Conservation (phyloP, 805 yeast genomes). For the Monosporozyma unispora region DNA sequence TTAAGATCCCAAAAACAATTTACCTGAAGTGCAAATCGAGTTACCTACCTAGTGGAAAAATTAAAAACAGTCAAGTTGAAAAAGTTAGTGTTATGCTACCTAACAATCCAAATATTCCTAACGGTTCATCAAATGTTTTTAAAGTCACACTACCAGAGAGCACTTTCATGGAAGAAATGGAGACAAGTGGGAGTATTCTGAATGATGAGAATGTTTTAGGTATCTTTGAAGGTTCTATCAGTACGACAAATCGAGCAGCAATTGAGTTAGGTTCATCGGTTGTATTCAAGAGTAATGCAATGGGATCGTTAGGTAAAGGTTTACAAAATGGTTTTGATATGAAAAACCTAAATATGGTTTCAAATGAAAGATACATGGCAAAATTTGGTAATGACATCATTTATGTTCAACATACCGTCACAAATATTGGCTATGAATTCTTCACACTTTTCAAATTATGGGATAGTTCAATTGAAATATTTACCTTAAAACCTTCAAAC, state of each 20-base stretch:
- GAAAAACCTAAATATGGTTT: slow-evolving; percentile 42
- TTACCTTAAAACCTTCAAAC: slow-evolving; percentile 58
- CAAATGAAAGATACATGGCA: slow-evolving; percentile 45
- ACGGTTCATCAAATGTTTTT: slow-evolving; percentile 41
- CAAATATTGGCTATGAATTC: slow-evolving; percentile 64
- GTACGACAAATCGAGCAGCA: slow-evolving; percentile 61
- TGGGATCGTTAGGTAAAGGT: slow-evolving; percentile 84
- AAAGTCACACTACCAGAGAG: slow-evolving; percentile 62
- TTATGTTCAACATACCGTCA: slow-evolving; percentile 58
- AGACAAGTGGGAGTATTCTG: slow-evolving; percentile 52
- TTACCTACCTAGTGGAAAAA: slow-evolving; percentile 32
- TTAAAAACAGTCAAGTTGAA: slow-evolving; percentile 47
- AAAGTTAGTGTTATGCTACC: slow-evolving; percentile 59
- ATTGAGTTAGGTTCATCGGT: slow-evolving; percentile 72
- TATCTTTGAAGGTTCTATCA: slow-evolving; percentile 67
- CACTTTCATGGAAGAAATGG: slow-evolving; percentile 45
- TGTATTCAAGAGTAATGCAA: slow-evolving; percentile 53
- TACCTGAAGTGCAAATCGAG: slow-evolving; percentile 57
- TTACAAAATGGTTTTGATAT: slow-evolving; percentile 74
- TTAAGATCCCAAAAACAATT: slow-evolving; percentile 67
- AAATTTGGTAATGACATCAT: slow-evolving; percentile 48
- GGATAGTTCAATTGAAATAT: slow-evolving; percentile 42
- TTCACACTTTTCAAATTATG: slow-evolving; percentile 60
- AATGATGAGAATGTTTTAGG: slow-evolving; percentile 55
- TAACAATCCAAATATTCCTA: slow-evolving; percentile 42